These are phyloP conservation scores for Cyberlindnera sargentensis DNA, from an alignment of 805 yeast genomes.

Conservation along the genomic window DNA sequence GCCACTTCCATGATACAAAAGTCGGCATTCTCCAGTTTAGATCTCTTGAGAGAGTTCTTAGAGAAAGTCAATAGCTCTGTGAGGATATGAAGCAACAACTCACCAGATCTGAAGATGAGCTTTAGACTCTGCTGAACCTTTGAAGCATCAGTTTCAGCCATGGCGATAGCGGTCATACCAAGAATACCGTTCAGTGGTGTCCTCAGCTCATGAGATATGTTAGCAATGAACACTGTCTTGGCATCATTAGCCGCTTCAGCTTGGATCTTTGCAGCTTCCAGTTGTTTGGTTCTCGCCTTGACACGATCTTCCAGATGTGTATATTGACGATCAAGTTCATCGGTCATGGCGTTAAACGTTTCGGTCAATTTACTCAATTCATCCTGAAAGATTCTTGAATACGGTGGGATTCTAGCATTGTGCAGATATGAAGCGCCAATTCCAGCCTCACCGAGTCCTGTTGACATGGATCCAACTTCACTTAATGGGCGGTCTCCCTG, in stretches of 20 bases:
- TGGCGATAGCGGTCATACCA: constrained; percentile 91
- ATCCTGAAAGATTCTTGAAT: constrained; percentile 56
- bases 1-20: constrained; percentile 78
- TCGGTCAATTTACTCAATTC: constrained; percentile 84
- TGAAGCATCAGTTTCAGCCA: constrained; percentile 70
- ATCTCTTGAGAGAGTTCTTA: constrained; percentile 80
- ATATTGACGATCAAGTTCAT: constrained; percentile 79
- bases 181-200: constrained; percentile 95
- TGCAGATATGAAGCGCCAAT: constrained; percentile 25
- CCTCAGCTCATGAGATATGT: constrained; percentile 88
- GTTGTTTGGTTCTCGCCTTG: constrained; percentile 73
- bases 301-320: constrained; percentile 84
- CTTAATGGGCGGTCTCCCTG: not conserved
- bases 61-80: constrained; percentile 89
- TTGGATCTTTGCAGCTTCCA: constrained; percentile 79
- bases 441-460: not conserved
- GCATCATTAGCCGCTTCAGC: constrained; percentile 97
- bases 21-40: constrained; percentile 76
- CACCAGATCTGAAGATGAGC: constrained; percentile 87
- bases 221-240: constrained; percentile 87
- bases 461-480: constrained; percentile 14
- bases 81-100: constrained; percentile 76
- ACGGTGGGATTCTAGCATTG: constrained; percentile 37
- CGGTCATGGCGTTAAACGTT: constrained; percentile 88
- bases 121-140: constrained; percentile 71